These are phyloP conservation scores for Angophora floribunda DNA, from an alignment of 345 rosid species.

Conservation along the genomic window DNA sequence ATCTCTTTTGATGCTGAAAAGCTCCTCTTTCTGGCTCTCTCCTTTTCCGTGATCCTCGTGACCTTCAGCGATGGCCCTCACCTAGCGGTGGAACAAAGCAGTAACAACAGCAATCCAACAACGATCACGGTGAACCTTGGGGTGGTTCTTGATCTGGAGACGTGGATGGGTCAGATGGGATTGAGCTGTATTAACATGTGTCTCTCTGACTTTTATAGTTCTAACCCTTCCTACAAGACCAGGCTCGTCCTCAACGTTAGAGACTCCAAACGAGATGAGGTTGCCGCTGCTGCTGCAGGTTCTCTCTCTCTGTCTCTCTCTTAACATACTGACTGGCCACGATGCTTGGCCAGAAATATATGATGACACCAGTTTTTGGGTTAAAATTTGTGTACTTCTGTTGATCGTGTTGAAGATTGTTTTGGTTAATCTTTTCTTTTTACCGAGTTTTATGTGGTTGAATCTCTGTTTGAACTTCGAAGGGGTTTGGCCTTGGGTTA, in stretches of 20 bases:
- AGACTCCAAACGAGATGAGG: no score
- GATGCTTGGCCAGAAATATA: neutral
- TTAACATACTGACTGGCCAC: neutral
- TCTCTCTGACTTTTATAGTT: neutral
- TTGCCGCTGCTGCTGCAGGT: neutral
- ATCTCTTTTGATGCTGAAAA: no score
- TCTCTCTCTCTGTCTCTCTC: neutral
- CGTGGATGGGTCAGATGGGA: neutral
- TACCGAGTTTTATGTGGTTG: no score
- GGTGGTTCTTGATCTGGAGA: neutral
- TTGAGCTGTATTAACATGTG: neutral
- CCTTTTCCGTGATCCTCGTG: no score
- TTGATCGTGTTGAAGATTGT: no score
- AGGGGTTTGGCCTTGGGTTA: no score
- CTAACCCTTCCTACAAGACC: neutral
- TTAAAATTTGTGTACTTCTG: neutral
- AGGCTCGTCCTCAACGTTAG: neutral
- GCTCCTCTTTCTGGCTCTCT: no score
- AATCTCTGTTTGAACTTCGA: no score
- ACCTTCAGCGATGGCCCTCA: no score
- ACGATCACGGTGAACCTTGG: neutral
- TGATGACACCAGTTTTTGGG: neutral
- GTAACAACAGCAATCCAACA: neutral
- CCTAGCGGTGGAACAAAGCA: no score
- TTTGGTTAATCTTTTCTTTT: no score